A percentile compares a stretch with the other conserved stretches of the same genome.
Conservation (phyloP, 768 basidiomycete species). For the Calocybe gangraenosa region DNA sequence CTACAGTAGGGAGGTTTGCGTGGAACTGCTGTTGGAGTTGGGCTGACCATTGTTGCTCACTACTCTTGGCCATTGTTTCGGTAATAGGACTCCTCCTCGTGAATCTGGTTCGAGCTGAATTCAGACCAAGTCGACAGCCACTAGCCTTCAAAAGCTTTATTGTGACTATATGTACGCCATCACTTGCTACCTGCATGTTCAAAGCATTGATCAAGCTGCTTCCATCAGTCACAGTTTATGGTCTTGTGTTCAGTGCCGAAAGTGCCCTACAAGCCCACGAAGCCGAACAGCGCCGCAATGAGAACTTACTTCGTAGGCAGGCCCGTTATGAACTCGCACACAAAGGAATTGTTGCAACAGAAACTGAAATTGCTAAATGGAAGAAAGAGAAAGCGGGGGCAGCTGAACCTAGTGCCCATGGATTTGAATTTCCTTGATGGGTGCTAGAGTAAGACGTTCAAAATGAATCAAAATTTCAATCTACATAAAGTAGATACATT, state of each 20-base stretch:
- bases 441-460: too few species aligned
- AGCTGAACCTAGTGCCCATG: background rate
- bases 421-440: background rate
- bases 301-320: slow-evolving; percentile 65
- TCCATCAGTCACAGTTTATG: slow-evolving; percentile 51
- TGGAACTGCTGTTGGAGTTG: slow-evolving; percentile 51
- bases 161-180: slow-evolving; percentile 59
- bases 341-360: slow-evolving; percentile 74
- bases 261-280: slow-evolving; percentile 71
- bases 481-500: background rate
- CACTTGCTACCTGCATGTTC: background rate
- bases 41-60: slow-evolving; percentile 60
- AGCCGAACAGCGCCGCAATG: slow-evolving; percentile 56
- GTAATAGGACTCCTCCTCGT: slow-evolving; percentile 27
- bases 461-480: too few species aligned
- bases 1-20: slow-evolving; percentile 47
- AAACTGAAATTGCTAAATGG: slow-evolving; percentile 83
- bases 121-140: slow-evolving; percentile 59
- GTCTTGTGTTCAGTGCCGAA: slow-evolving; percentile 75
- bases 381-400: slow-evolving; percentile 33
- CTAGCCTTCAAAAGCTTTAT: slow-evolving; percentile 80
- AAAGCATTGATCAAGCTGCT: slow-evolving; percentile 10
- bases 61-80: slow-evolving; percentile 71
- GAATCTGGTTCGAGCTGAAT: background rate
- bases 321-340: slow-evolving; percentile 73